Conservation (phyloP, 2,329 filamentous ascomycete species). For the Colletotrichum tropicale region DNA sequence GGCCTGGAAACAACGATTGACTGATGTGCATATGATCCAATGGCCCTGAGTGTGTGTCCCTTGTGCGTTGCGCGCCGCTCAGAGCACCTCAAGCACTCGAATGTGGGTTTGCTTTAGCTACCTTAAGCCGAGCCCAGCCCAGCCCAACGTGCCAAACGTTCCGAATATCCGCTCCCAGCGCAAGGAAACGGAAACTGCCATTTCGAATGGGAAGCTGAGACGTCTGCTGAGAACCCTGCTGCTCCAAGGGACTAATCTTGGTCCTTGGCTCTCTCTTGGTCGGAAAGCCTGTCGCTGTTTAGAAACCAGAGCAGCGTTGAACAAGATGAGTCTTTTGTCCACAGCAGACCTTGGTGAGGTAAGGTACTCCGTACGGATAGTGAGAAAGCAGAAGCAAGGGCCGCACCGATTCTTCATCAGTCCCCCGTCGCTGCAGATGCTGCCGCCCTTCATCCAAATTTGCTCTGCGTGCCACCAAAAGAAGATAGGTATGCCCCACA, state of each 20-base stretch:
- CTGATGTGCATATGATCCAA: not conserved
- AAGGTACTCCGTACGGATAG: too few species aligned
- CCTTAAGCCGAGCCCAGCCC: constrained; percentile 2
- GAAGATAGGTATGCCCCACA: not conserved
- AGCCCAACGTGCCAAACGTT: constrained; percentile 3
- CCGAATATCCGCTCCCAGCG: constrained; percentile 13
- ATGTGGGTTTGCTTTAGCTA: not conserved
- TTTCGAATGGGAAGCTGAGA: not conserved
- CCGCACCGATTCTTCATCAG: not conserved
- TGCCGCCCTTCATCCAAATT: not conserved
- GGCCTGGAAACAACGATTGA: not conserved
- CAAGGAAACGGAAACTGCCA: not conserved
- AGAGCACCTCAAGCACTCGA: not conserved
- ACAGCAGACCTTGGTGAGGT: not conserved
- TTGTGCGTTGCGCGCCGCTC: not conserved
- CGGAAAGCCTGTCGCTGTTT: not conserved
- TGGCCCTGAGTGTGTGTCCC: not conserved
- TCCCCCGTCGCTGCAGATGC: not conserved
- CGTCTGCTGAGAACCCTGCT: not conserved
- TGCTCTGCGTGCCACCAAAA: not conserved
- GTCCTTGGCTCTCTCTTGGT: not conserved
- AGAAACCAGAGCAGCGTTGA: not conserved
- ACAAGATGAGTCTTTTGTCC: not conserved
- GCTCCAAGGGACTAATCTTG: too few species aligned
- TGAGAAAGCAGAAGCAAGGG: not conserved